Evolutionary conservation across 169 alveolate species (phyloP).

Genomic region (Cryptosporidium ubiquitum): DNA sequence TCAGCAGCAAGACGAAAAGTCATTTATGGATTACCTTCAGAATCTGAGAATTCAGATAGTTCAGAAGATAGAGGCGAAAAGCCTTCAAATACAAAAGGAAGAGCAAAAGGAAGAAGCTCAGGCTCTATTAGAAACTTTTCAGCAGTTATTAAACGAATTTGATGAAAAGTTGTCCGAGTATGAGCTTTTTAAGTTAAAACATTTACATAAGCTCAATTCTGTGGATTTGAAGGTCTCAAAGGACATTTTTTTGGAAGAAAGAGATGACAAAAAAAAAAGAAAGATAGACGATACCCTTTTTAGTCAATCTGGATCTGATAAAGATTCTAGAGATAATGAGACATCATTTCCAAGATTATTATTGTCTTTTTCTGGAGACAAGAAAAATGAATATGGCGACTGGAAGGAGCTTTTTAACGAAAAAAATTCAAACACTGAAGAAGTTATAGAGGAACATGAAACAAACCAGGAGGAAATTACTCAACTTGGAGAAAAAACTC

Average conservation of each 20-base stretch:
- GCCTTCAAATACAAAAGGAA: neutral
- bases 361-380: neutral
- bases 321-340: neutral
- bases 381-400: conserved; percentile 3
- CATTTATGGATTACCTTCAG: neutral
- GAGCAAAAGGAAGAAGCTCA: neutral
- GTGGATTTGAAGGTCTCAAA: neutral
- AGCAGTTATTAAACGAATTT: neutral
- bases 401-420: conserved; percentile 3
- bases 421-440: neutral
- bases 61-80: neutral
- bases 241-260: neutral
- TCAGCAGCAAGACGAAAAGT: neutral
- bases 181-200: neutral
- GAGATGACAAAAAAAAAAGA: neutral
- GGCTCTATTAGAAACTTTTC: neutral
- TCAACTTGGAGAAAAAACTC: neutral
- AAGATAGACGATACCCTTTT: neutral
- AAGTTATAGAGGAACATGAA: neutral
- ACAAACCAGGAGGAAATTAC: neutral
- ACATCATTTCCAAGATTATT: neutral
- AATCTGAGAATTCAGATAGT: neutral
- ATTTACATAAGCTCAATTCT: neutral
- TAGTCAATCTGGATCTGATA: neutral
- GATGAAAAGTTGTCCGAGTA: neutral